Evolutionary conservation across 2,329 filamentous ascomycete genomes (phyloP), one percentile per base, ranked within the genome.

Genomic region (Alternaria hordeiaustralica): DNA sequence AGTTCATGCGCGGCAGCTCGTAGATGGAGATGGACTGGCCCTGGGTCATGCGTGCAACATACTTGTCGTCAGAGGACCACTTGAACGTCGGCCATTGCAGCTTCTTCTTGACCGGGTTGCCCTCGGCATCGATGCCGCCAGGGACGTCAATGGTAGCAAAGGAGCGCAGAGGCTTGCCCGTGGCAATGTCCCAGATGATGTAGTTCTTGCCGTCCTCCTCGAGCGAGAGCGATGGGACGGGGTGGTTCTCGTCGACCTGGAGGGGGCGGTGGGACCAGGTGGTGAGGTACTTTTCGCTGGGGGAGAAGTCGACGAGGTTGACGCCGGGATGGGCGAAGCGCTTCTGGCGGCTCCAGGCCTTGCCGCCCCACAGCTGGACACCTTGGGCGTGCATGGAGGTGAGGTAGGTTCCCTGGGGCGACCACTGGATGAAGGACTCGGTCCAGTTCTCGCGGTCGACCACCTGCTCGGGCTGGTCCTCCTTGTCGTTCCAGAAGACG

Each of bases 141-240:
- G 92, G 89, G 13, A 92, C 83, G 71, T 99, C 96, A 68, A 97
- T 87, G 72, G 95, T 97, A 67, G 93, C 90, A 78, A 99, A 99
- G 0, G 96, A 98, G 68, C 96, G 92, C 55, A 99, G 87, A 60
- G 95, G 93, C 80, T 95, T 92, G 74, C 89, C 90, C 10, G 95
- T 96, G 56, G 92, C 92, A 66, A 98, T 90, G 77, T 98, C 95
- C 96, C 96, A 99, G 77, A 99, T 94, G 77, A 99, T 92, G 82
- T 98, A 98, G 87, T 98, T 97, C 87, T 98, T 98, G 81, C 96
- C 96, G 74, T 99, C 95, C 77, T 99, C 96, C 76, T 98, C 96
- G 64, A 94, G 63, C 15, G 82, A 82, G 7, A 85, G 85, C 4
- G 92, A 90, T 55, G 97, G 86, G n/a, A 91, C 85, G 3, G 92